Evolutionary conservation across 2,329 filamentous ascomycete genomes (phyloP).

Genomic region (Arthrobotrys pseudoclavata): DNA sequence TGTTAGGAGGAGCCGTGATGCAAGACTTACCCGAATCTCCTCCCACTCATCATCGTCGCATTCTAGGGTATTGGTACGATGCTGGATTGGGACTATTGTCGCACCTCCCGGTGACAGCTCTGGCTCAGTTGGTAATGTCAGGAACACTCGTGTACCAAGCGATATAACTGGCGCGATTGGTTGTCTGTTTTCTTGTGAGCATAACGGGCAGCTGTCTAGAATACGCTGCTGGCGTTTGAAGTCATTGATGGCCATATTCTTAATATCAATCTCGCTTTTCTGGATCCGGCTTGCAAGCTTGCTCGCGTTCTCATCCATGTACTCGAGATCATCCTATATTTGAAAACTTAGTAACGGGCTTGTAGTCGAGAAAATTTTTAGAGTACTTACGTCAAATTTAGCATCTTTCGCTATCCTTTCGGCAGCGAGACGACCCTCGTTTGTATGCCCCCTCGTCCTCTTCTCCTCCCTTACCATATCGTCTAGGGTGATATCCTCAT

Average conservation of each 20-base stretch:
- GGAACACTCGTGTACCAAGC: slow-evolving; percentile 84
- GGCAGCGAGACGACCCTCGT: slow-evolving; percentile 84
- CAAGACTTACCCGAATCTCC: slow-evolving; percentile 76
- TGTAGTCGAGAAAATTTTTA: background rate
- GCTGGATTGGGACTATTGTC: slow-evolving; percentile 88
- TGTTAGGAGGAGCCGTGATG: background rate
- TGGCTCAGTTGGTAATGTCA: slow-evolving; percentile 90
- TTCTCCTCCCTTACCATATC: slow-evolving; percentile 98
- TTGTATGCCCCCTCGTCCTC: slow-evolving; percentile 81
- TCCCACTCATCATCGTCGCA: slow-evolving; percentile 99
- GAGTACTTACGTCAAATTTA: slow-evolving; percentile 77
- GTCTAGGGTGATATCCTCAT: slow-evolving; percentile 94
- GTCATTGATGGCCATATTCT: slow-evolving; percentile 86
- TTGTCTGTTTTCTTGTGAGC: slow-evolving; percentile 84
- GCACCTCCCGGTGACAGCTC: slow-evolving; percentile 84
- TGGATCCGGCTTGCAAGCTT: slow-evolving; percentile 89
- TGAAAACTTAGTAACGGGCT: slow-evolving; percentile 26
- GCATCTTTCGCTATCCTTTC: slow-evolving; percentile 93
- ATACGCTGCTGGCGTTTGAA: slow-evolving; percentile 90
- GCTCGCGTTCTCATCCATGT: slow-evolving; percentile 95
- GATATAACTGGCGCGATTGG: slow-evolving; percentile 88
- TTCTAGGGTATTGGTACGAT: slow-evolving; percentile 90
- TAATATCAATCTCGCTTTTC: slow-evolving; percentile 87
- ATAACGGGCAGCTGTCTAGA: slow-evolving; percentile 88
- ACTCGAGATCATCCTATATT: slow-evolving; percentile 82